Evolutionary conservation across 306 rosid genomes (phyloP).

Genomic region (Trifolium fragiferum): DNA sequence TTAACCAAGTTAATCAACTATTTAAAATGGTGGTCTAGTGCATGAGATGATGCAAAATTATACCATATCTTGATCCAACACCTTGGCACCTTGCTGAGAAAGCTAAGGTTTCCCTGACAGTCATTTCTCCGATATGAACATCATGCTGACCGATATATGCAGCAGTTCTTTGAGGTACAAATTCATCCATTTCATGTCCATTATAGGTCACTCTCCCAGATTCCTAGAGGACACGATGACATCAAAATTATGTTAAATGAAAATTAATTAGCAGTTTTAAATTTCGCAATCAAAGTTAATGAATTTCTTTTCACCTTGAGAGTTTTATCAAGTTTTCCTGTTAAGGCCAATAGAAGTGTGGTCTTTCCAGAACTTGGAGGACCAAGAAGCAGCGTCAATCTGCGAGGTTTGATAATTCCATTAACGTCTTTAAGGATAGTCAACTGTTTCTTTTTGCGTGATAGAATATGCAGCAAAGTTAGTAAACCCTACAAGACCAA

Average conservation of each 20-base stretch:
- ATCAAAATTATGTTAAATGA: too few species aligned
- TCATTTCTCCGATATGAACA: constrained; percentile 47
- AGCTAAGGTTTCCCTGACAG: constrained; percentile 48
- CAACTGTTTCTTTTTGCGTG: constrained; percentile 41
- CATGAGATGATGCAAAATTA: too few species aligned
- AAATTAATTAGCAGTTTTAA: too few species aligned
- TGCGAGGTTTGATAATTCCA: constrained; percentile 66
- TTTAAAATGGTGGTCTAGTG: neutral
- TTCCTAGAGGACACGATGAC: neutral
- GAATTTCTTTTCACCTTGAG: neutral
- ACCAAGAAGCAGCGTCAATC: constrained; percentile 78
- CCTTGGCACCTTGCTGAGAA: constrained; percentile 53
- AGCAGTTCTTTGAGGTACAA: constrained; percentile 48
- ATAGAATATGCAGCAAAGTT: constrained; percentile 40
- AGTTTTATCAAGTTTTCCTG: constrained; percentile 67
- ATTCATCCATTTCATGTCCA: constrained; percentile 44
- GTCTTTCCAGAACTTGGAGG: constrained; percentile 80
- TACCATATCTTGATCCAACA: constrained; percentile 41
- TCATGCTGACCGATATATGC: constrained; percentile 47
- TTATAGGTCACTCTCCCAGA: constrained; percentile 36
- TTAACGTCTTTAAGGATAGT: constrained; percentile 59
- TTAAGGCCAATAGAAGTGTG: constrained; percentile 60
- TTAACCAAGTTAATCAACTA: neutral
- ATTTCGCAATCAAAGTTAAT: too few species aligned
- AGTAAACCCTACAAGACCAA: constrained; percentile 39